A percentile compares a stretch with the other conserved stretches of the same genome.
Conservation (phyloP, 2,329 filamentous ascomycete genomes). For the Acrocalymma vagum region DNA sequence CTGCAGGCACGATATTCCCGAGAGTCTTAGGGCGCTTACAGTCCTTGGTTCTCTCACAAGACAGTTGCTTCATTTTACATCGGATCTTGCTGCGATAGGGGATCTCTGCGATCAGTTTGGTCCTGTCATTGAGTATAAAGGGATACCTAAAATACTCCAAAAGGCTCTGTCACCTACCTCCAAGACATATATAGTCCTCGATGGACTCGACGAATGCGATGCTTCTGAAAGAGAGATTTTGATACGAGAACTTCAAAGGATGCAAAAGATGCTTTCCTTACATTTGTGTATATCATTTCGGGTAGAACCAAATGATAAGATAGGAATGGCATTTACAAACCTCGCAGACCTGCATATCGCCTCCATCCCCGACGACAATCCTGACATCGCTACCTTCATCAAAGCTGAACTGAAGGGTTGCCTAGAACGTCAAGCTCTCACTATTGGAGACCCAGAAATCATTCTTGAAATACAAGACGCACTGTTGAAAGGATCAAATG, state of each 20-base stretch:
- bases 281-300: constrained; percentile 33
- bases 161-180: constrained; percentile 13
- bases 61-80: constrained; percentile 45
- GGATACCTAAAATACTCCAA: constrained; percentile 27
- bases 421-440: constrained; percentile 20
- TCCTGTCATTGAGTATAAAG: constrained; percentile 15
- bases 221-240: constrained; percentile 17
- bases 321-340: constrained; percentile 6
- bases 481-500: constrained; percentile 26
- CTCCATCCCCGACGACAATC: constrained; percentile 27
- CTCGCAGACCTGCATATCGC: constrained; percentile 8
- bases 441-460: constrained; percentile 30
- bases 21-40: constrained; percentile 31
- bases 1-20: constrained; percentile 29
- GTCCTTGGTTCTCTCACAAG: constrained; percentile 36
- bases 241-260: constrained; percentile 20
- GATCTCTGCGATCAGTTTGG: constrained; percentile 9
- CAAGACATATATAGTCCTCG: constrained; percentile 42
- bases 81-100: constrained; percentile 21
- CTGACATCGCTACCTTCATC: constrained; percentile 34
- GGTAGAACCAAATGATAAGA: constrained; percentile 21
- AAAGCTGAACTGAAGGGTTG: constrained; percentile 31
- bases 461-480: constrained; percentile 34
- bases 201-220: constrained; percentile 46
- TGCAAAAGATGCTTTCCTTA: constrained; percentile 28